Evolutionary conservation across 306 rosid genomes (phyloP).

Genomic region (Mimosa bimucronata): DNA sequence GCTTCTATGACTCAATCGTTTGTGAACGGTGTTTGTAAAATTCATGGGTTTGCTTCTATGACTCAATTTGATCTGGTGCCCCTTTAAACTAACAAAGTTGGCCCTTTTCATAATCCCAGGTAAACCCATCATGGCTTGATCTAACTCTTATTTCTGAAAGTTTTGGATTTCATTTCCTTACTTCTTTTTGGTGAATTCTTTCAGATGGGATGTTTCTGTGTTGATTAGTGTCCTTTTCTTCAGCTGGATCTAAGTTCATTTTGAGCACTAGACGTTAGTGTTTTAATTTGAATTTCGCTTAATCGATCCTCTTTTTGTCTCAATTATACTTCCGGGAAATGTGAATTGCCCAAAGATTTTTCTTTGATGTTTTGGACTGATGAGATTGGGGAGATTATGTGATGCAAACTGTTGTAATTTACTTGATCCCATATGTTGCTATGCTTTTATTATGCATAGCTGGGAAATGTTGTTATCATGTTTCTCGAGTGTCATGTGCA

Average conservation of each 20-base stretch:
- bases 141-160: background rate
- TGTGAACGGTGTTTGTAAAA: no score
- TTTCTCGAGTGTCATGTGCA: background rate
- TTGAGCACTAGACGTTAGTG: background rate
- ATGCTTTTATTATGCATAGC: background rate
- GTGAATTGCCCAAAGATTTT: background rate
- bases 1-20: no score
- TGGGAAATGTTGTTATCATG: background rate
- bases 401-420: background rate
- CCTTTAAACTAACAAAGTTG: constrained; percentile 60
- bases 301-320: background rate
- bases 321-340: background rate
- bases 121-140: constrained; percentile 6
- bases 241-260: constrained; percentile 43
- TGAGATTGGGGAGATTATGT: background rate
- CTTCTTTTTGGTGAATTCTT: no score
- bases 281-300: background rate
- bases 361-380: background rate
- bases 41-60: no score
- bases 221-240: background rate
- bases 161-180: no score
- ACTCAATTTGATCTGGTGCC: constrained; percentile 58
- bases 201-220: no score
- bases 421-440: background rate
- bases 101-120: constrained; percentile 69